Conservation (phyloP, 345 rosid genomes). For the Brassica juncea region DNA sequence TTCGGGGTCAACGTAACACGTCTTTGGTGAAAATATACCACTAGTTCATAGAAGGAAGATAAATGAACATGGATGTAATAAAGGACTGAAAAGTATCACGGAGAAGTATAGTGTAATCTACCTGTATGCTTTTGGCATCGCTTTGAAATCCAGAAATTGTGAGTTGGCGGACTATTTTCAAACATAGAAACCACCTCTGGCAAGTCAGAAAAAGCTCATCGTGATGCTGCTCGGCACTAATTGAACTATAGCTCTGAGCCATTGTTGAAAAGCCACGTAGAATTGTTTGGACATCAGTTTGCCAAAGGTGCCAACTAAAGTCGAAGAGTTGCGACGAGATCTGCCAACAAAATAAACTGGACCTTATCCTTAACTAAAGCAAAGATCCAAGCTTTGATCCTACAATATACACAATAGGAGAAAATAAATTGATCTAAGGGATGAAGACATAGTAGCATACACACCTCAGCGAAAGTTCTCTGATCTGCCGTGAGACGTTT, state of each 20-base stretch:
- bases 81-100: neutral
- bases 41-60: neutral
- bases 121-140: conserved; percentile 85
- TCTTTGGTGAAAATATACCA: conserved; percentile 1
- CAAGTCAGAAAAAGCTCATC: conserved; percentile 81
- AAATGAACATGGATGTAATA: neutral
- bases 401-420: conserved; percentile 12
- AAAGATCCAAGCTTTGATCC: conserved; percentile 7
- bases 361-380: conserved; percentile 33
- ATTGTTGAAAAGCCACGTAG: conserved; percentile 71
- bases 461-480: conserved; percentile 79
- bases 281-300: conserved; percentile 85
- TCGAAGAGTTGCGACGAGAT: conserved; percentile 84
- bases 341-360: conserved; percentile 54
- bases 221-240: conserved; percentile 58
- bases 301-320: conserved; percentile 94
- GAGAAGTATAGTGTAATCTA: conserved; percentile 30
- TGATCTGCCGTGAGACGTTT: conserved; percentile 93
- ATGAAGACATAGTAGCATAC: conserved; percentile 16
- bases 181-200: conserved; percentile 95
- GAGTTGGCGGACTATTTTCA: conserved; percentile 80
- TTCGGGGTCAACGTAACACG: neutral
- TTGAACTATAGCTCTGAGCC: conserved; percentile 54
- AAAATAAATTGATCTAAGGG: neutral
- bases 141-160: conserved; percentile 85